Evolutionary conservation across 2,329 filamentous ascomycete species (phyloP), one percentile per base, ranked within the genome.

Genomic region (Albifimbria verrucaria): DNA sequence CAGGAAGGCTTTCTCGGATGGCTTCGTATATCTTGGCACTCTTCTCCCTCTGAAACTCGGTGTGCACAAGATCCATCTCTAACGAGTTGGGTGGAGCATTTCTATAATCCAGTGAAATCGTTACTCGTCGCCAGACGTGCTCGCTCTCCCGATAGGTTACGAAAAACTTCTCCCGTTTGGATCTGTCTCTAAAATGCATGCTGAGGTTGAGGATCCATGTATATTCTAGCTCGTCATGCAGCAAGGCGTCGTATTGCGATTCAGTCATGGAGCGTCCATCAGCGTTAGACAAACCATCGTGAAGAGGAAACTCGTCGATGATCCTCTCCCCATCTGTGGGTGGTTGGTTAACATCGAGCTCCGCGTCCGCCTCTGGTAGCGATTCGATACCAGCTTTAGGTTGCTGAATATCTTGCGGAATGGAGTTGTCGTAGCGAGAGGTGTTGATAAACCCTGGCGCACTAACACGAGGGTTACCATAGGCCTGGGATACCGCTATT

Each of bases 131-230:
- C 90, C 92, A 96, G 56, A 84, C 77, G 57, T 83, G 88, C 4
- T 90, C 86, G 47, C 82, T 81, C 68, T 96, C 88, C 47, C 92
- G 90, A 68, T 90, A 99, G 0, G 94, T 97, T 57, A 99, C 87
- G 69, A 97, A 99, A 76, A 97, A 97, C 70, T 99, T 99, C 70
- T 99, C 94, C 43, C 93, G 83, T 62, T 90, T 89, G 12, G 92
- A 95, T 63, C 88, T 87, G 72, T 99, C 94, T 54, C 92, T 85
- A 70, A 97, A 99, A 70, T 96, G 92, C 94, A 99, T 97, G 72
- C 92, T 97, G 55, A 97, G 80, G 66, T 99, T 99, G 61, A 99
- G 77, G 55, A 99, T 97, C 94, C 94, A 99, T 64, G 83, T 87
- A 55, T 80, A 83, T 65, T 97, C 92, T 52, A 97, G 80, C 70